Base-by-base conservation (phyloP, 345 rosid species). In the Populus deltoides region DNA sequence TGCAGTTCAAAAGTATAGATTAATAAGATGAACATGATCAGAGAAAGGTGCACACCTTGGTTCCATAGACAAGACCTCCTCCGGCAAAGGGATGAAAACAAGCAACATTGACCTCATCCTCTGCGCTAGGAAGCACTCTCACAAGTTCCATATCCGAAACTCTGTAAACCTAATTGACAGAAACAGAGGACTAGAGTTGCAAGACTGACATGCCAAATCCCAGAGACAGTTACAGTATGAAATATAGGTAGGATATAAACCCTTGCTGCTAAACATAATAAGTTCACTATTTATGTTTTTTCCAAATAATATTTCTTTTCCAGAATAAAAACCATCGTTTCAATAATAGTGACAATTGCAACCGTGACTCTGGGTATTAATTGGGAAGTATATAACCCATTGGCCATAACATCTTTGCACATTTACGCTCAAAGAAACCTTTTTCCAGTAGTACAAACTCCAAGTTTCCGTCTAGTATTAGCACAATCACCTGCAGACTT, bases 101-200 rank as follows among this genome's bases (percentile, higher is more conserved):
- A 59, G 96, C 97, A 49, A 93, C 94, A 80, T 91, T 91, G 71
- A 93, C 96, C 89, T 93, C 97, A 86, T 93, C 97, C 78, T 93
- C 98, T 45, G 90, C 90, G 72, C 94, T 93, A 27, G 97, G 94
- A 76, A 92, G 94, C 76, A 92, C 94, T 88, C 90, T 89, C 68
- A 92, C 94, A 41, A 93, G 92, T 79, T 91, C 91, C 98, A 93
- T 93, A 83, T 90, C 93, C 38, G 92, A 92, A 82, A 93, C 93
- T 87, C 94, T 88, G 76, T 90, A 92, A 11, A 94, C 85, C 96
- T 94, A 85, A 75, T 78, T 13, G 61, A 39, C 57, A 78, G 78
- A 73, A 74, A 29, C 5, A 8, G 29, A 70, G 65, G 29, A 70
- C 65, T 79, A 59, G 15, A 77, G 55, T 38, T 27, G 16, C 25